Evolutionary conservation across 108 stramenopile species (phyloP).

Genomic region (Pseudonitzschia pungens): DNA sequence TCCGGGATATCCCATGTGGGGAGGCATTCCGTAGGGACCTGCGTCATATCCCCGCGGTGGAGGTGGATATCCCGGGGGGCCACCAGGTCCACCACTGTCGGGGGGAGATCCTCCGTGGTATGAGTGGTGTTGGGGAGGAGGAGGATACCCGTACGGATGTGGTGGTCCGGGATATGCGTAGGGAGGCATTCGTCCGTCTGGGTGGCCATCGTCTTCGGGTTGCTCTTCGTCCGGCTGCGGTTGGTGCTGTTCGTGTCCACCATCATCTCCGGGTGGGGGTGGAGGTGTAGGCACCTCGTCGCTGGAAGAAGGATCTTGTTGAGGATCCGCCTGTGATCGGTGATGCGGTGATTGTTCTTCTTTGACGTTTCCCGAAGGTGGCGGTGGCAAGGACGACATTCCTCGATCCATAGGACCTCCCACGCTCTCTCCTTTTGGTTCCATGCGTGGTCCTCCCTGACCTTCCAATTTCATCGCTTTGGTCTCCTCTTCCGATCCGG

Average conservation of each 20-base stretch:
- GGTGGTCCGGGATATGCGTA: constrained; percentile 8
- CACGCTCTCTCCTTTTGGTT: too few relatives aligned
- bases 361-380: too few relatives aligned
- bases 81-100: background rate
- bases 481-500: too few relatives aligned
- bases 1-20: constrained; percentile 23
- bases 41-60: constrained; percentile 42
- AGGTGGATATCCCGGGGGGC: constrained; percentile 22
- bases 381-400: too few relatives aligned
- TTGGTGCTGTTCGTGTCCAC: background rate
- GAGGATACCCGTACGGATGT: constrained; percentile 25
- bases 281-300: background rate
- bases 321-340: too few relatives aligned
- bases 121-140: constrained; percentile 16
- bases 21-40: constrained; percentile 31
- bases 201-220: constrained; percentile 8
- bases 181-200: constrained; percentile 19
- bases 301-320: background rate
- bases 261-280: background rate
- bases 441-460: too few relatives aligned
- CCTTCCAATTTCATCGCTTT: too few relatives aligned
- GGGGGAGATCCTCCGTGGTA: constrained; percentile 16
- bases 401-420: too few relatives aligned
- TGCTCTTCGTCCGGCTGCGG: background rate
- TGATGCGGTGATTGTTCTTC: too few relatives aligned